Conservation (phyloP, 2,329 filamentous ascomycete species). For the Beauveria caledonica region DNA sequence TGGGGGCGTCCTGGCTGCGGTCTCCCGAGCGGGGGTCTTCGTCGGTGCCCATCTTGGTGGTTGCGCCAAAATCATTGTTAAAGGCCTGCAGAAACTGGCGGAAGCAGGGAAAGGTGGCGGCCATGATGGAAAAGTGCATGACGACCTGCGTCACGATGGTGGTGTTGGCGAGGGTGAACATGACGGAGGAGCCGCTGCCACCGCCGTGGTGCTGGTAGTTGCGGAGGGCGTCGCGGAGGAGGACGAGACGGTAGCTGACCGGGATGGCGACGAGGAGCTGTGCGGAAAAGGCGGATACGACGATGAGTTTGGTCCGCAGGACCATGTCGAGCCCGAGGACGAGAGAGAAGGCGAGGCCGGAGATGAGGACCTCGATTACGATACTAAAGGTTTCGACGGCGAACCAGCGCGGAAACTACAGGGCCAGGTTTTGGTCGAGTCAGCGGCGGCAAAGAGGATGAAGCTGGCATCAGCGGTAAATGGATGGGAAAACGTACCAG, state of each 20-base stretch:
- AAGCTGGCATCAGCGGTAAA: background rate
- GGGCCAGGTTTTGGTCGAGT: background rate
- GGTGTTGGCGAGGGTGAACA: constrained; percentile 4
- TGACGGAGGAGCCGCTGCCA: background rate
- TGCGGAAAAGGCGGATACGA: constrained; percentile 15
- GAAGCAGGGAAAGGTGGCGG: constrained; percentile 16
- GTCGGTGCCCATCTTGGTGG: constrained; percentile 13
- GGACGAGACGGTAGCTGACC: constrained; percentile 11
- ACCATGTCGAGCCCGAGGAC: constrained; percentile 15
- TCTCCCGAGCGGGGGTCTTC: background rate
- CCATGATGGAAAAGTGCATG: constrained; percentile 17
- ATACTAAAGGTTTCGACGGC: constrained; percentile 13
- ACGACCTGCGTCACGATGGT: constrained; percentile 14
- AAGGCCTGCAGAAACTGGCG: constrained; percentile 16
- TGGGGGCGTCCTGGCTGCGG: background rate
- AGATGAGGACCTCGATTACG: constrained; percentile 12
- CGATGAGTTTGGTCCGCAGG: constrained; percentile 13
- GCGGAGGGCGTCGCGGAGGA: constrained; percentile 5
- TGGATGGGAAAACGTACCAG: background rate
- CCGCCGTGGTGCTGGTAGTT: background rate
- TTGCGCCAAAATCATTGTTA: constrained; percentile 14
- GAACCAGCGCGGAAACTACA: constrained; percentile 13
- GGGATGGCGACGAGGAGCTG: constrained; percentile 15
- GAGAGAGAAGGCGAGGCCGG: constrained; percentile 12
- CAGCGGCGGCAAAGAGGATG: background rate